A percentile compares a stretch with the other conserved stretches of the same genome.
Conservation (phyloP, 805 yeast genomes). For the Saccharomycopsis microspora region DNA sequence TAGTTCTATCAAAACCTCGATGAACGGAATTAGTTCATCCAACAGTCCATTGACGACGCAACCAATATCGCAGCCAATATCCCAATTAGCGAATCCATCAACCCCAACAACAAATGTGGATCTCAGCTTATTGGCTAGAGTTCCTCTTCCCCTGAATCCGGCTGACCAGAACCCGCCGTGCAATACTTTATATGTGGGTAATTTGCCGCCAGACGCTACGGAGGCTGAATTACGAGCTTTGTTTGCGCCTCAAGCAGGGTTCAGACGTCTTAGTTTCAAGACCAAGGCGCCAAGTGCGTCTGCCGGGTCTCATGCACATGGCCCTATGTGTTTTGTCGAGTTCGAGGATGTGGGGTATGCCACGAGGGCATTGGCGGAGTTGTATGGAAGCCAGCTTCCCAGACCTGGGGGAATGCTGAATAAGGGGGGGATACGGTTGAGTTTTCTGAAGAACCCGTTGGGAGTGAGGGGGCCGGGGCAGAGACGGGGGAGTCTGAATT, state of each 20-base stretch:
- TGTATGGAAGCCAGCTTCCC: constrained; percentile 86
- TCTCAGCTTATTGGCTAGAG: constrained; percentile 61
- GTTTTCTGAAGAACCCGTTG: constrained; percentile 91
- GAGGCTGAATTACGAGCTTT: constrained; percentile 84
- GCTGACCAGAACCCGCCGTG: constrained; percentile 99
- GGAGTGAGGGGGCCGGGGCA: constrained; percentile 78
- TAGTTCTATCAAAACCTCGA: constrained; percentile 21
- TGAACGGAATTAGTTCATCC: background rate
- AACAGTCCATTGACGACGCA: background rate
- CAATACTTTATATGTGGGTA: constrained; percentile 93
- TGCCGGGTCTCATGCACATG: constrained; percentile 42
- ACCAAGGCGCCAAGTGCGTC: constrained; percentile 45
- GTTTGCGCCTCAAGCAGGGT: constrained; percentile 84
- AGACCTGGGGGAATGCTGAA: constrained; percentile 57
- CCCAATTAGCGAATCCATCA: background rate
- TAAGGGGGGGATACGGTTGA: constrained; percentile 90
- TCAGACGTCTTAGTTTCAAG: constrained; percentile 83
- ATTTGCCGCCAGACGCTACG: constrained; percentile 92
- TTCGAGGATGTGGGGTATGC: constrained; percentile 94
- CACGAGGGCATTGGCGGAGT: constrained; percentile 84
- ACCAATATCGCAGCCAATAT: background rate
- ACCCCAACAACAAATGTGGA: constrained; percentile 27
- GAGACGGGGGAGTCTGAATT: constrained; percentile 26
- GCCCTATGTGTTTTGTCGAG: constrained; percentile 99
- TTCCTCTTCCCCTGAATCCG: constrained; percentile 91